Percentiles rank a stretch among this genome's conserved stretches.
phyloP scores from a whole-genome alignment of 306 rosid genomes.

The Acacia crassicarpa region DNA sequence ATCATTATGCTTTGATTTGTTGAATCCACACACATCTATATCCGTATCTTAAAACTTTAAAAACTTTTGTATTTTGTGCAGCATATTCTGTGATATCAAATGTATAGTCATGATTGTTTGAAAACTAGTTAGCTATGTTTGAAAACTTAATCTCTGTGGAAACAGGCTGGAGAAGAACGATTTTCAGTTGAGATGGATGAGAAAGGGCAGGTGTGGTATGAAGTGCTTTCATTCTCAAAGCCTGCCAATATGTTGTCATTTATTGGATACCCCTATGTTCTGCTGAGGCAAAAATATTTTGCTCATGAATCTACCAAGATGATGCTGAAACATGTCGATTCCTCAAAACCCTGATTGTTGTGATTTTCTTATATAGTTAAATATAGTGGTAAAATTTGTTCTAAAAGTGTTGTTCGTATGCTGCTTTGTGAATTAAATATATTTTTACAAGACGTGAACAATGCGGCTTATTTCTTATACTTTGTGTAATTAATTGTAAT shows the following conservation, averaged over 20 bases:
- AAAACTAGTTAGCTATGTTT: neutral
- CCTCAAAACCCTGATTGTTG: constrained; percentile 41
- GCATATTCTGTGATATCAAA: neutral
- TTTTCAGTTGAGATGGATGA: constrained; percentile 82
- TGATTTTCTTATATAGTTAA: neutral
- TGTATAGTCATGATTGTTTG: neutral
- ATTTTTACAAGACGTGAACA: neutral
- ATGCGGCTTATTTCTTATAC: neutral
- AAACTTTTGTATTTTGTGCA: neutral
- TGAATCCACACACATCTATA: neutral
- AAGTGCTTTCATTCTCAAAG: constrained; percentile 84
- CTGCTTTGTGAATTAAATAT: neutral
- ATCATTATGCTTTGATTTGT: neutral
- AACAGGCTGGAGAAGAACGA: constrained; percentile 94
- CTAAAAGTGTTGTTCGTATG: neutral
- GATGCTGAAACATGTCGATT: constrained; percentile 52
- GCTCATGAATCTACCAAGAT: constrained; percentile 76
- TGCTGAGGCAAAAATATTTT: constrained; percentile 78
- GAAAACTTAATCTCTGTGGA: constrained; percentile 19
- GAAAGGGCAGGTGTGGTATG: constrained; percentile 93
- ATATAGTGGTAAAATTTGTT: constrained; percentile 6
- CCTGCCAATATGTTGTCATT: constrained; percentile 80
- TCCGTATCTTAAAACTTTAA: neutral
- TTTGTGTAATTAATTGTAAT: neutral
- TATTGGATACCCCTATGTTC: constrained; percentile 80